Conservation (phyloP, 192 early-diverging fungal genomes). For the Allomyces arbusculus region DNA sequence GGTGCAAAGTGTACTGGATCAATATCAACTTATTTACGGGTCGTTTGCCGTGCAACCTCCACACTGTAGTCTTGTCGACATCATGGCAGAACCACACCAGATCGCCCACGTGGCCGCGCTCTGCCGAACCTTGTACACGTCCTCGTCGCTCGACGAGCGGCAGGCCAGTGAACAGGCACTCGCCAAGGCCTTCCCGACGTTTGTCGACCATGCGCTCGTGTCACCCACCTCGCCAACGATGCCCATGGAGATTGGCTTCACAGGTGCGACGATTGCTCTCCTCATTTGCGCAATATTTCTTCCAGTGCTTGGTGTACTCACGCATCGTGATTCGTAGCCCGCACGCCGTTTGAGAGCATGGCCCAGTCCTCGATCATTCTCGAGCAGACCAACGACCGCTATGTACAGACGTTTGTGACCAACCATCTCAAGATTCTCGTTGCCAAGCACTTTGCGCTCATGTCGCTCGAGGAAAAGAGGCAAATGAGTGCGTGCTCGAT, state of each 20-base stretch:
- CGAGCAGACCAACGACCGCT: neutral
- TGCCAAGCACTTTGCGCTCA: constrained; percentile 30
- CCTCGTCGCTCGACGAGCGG: neutral
- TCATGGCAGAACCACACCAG: too few species aligned
- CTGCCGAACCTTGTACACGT: neutral
- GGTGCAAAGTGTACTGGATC: too few species aligned
- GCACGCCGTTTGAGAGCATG: neutral
- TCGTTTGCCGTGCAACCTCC: too few species aligned
- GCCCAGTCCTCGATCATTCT: neutral
- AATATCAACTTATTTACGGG: too few species aligned
- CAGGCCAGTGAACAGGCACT: neutral
- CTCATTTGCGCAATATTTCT: too few species aligned
- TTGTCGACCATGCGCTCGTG: neutral
- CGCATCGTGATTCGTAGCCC: neutral
- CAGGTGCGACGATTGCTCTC: too few species aligned
- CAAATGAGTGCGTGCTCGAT: constrained; percentile 19
- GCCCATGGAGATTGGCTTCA: neutral
- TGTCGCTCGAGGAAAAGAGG: constrained; percentile 23
- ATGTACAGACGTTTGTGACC: constrained; percentile 23
- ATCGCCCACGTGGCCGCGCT: neutral
- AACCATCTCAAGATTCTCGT: constrained; percentile 35
- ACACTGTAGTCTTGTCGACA: too few species aligned
- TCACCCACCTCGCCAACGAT: neutral
- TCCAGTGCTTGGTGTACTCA: neutral
- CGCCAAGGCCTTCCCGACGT: neutral